Base-by-base conservation (phyloP, 2,329 filamentous ascomycete species). In the Ceratocystis smalleyi region DNA sequence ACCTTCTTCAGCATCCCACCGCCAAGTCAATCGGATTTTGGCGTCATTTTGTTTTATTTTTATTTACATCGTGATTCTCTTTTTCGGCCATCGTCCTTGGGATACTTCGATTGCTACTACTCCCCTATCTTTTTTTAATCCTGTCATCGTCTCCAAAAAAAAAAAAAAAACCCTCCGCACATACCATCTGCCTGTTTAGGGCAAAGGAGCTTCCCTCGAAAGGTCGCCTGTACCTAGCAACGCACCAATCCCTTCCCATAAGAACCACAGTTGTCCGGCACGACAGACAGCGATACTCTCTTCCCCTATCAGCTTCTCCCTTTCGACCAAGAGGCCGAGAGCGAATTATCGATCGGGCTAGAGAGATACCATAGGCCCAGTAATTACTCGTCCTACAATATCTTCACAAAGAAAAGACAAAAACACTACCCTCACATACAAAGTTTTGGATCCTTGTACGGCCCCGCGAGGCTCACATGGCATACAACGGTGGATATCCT, bases 401-500 rank as follows among this genome's bases (percentile, higher is more conserved):
- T 35, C n/a, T 49, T 63, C 12, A 12, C 12, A 40, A 15, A 40
- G 15, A 40, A 15, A 4, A 40, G 12, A 10, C 3, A 40, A 40
- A 40, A 40, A 40, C 35, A 5, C 12, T 40, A 40, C 12, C 10
- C 12, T 27, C 6, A 24, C 61, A 51, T 19, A 40, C 35, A 40
- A 40, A 40, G 8, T 27, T 22, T 51, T 24, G 19, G 19, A 51
- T n/a, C 47, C 19, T 51, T 51, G 43, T 15, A 27, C 47, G 47
- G 47, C n/a, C 47, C 19, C 10, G 47, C 22, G 30, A 47, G 45
- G 15, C 22, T n/a, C 27, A 61, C 15, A 65, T 65, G 64, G 60
- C 51, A 15, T 65, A 62, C 22, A 65, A 62, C 51, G 64, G 64
- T 22, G 65, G 54, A 5, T 66, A 63, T 61, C 65, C 65, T 32